Conservation (phyloP, 2,329 filamentous ascomycete genomes). For the Curvularia eragrostidis region DNA sequence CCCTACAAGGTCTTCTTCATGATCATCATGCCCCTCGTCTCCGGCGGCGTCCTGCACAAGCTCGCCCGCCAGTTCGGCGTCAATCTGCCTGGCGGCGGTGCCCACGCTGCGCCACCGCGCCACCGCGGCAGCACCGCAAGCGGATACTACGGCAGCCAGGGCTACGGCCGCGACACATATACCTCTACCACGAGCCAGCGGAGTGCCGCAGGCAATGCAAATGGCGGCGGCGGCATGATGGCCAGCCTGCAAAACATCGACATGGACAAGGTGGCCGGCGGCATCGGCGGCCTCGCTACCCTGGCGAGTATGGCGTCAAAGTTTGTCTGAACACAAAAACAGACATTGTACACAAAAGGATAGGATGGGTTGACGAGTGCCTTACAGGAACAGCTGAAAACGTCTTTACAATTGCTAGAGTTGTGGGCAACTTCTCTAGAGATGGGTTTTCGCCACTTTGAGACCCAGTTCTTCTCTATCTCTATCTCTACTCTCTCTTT, state of each 20-base stretch:
- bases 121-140: conserved; percentile 34
- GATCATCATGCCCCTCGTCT: conserved; percentile 85
- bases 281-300: conserved; percentile 56
- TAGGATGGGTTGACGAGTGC: conserved; percentile 7
- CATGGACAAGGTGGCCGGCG: conserved; percentile 40
- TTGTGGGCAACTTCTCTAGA: conserved; percentile 7
- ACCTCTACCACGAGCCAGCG: conserved; percentile 29
- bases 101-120: conserved; percentile 13
- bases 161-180: conserved; percentile 48
- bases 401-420: conserved; percentile 14
- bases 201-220: conserved; percentile 31
- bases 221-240: conserved; percentile 35
- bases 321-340: conserved; percentile 52
- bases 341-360: background rate
- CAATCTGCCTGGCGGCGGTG: conserved; percentile 64
- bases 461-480: background rate
- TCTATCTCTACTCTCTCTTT: background rate
- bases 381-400: conserved; percentile 21
- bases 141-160: conserved; percentile 56
- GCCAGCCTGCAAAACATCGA: conserved; percentile 36
- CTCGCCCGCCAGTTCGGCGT: conserved; percentile 82
- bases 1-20: conserved; percentile 90
- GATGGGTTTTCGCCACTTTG: background rate
- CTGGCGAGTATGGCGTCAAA: conserved; percentile 55
- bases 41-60: conserved; percentile 79